Evolutionary conservation across 2,329 filamentous ascomycete species (phyloP).

Genomic region (Phyllosticta paracitricarpa): DNA sequence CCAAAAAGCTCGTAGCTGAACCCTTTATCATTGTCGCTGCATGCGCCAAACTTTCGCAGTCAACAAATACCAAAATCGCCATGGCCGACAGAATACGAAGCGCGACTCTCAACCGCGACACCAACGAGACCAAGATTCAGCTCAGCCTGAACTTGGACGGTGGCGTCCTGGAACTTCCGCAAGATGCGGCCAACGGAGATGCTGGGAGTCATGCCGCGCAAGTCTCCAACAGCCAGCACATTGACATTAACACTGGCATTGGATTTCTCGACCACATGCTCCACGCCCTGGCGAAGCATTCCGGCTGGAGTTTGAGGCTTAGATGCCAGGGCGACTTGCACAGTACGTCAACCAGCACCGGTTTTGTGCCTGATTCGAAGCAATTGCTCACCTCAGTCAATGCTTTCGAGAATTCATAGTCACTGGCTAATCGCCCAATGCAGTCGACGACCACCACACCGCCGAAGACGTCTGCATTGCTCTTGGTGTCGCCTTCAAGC

Average conservation of each 20-base stretch:
- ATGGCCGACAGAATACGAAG: constrained; percentile 44
- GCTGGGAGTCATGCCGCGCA: constrained; percentile 69
- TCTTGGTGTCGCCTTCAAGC: constrained; percentile 74
- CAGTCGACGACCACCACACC: constrained; percentile 97
- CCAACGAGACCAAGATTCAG: constrained; percentile 97
- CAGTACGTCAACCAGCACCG: constrained; percentile 48
- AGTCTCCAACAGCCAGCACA: constrained; percentile 71
- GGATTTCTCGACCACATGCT: constrained; percentile 99
- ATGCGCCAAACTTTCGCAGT: neutral
- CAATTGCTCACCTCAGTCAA: neutral
- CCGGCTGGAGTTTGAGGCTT: constrained; percentile 82
- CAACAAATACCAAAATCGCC: neutral
- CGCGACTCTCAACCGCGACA: constrained; percentile 73
- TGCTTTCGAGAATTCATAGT: neutral
- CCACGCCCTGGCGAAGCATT: constrained; percentile 90
- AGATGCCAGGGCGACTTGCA: constrained; percentile 81
- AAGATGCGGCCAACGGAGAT: constrained; percentile 18
- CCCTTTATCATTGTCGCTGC: neutral
- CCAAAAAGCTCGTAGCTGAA: neutral
- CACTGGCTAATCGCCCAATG: neutral
- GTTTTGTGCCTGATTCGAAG: too few relatives aligned
- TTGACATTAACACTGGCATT: constrained; percentile 79
- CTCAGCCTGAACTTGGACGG: constrained; percentile 89
- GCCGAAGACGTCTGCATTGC: constrained; percentile 92
- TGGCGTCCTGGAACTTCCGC: constrained; percentile 42